phyloP scores from a whole-genome alignment of 176 grass and related monocot species.

The Oryza australiensis region DNA sequence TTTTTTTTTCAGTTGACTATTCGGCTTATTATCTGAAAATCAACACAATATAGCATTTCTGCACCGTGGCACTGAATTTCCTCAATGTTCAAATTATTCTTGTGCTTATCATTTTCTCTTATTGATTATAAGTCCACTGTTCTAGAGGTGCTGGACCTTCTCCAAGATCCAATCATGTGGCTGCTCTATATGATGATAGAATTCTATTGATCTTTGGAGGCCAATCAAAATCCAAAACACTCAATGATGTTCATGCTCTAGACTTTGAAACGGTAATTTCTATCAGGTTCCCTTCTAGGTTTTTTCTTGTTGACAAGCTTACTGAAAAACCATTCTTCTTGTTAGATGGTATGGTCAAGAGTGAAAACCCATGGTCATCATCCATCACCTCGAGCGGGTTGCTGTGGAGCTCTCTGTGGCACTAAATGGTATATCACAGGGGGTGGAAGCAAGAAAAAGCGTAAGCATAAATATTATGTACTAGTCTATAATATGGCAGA shows the following conservation, averaged over 20 bases:
- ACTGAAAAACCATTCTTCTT: conserved; percentile 40
- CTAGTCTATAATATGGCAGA: conserved; percentile 13
- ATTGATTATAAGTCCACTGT: conserved; percentile 32
- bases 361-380: conserved; percentile 85
- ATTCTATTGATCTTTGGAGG: conserved; percentile 88
- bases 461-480: conserved; percentile 43
- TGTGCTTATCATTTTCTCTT: conserved; percentile 15
- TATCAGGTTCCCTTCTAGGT: conserved; percentile 11
- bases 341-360: conserved; percentile 97
- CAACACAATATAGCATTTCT: not conserved
- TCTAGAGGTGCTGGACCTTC: conserved; percentile 92
- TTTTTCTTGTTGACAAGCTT: conserved; percentile 3
- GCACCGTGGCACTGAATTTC: not conserved
- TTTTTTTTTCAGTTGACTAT: conserved; percentile 17
- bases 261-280: conserved; percentile 92
- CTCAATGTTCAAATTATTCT: conserved; percentile 17
- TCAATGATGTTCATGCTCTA: conserved; percentile 89
- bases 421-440: conserved; percentile 98
- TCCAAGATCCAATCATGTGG: conserved; percentile 87
- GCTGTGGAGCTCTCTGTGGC: conserved; percentile 89
- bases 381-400: conserved; percentile 91
- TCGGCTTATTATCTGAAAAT: conserved; percentile 1
- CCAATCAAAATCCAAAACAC: conserved; percentile 88
- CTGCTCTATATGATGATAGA: conserved; percentile 87
- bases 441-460: conserved; percentile 97